Evolutionary conservation across 208 protist species (phyloP).

Genomic region (Acanthamoeba quina): DNA sequence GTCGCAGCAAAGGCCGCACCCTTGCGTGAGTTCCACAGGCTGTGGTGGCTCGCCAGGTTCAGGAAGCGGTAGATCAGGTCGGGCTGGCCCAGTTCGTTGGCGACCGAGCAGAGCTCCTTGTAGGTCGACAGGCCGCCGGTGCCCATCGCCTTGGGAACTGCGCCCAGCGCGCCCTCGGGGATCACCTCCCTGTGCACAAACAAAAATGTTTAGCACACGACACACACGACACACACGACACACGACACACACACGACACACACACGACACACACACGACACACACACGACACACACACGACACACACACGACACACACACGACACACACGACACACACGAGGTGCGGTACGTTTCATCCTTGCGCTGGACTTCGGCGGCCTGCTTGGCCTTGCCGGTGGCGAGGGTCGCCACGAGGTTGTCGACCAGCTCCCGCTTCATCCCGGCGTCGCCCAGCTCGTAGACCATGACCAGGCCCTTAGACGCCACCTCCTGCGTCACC

Average conservation of each 20-base stretch:
- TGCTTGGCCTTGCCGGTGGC: slow-evolving; percentile 68
- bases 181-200: slow-evolving; percentile 71
- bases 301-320: no score
- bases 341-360: slow-evolving; percentile 47
- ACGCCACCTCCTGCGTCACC: slow-evolving; percentile 83
- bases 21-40: slow-evolving; percentile 85
- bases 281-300: no score
- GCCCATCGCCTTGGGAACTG: slow-evolving; percentile 49
- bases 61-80: slow-evolving; percentile 85
- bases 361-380: slow-evolving; percentile 44
- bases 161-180: slow-evolving; percentile 76
- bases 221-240: no score
- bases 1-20: slow-evolving; percentile 84
- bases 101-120: slow-evolving; percentile 79
- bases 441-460: slow-evolving; percentile 77
- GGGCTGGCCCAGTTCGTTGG: slow-evolving; percentile 83
- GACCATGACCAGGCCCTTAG: slow-evolving; percentile 81
- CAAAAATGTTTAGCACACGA: no score
- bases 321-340: background rate
- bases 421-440: slow-evolving; percentile 78
- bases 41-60: slow-evolving; percentile 82
- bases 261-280: background rate
- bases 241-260: background rate
- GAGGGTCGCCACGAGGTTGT: slow-evolving; percentile 75
- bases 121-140: slow-evolving; percentile 77